phyloP scores from a whole-genome alignment of 1,139 yeast genomes.

The Insectozyma bohioensis region DNA sequence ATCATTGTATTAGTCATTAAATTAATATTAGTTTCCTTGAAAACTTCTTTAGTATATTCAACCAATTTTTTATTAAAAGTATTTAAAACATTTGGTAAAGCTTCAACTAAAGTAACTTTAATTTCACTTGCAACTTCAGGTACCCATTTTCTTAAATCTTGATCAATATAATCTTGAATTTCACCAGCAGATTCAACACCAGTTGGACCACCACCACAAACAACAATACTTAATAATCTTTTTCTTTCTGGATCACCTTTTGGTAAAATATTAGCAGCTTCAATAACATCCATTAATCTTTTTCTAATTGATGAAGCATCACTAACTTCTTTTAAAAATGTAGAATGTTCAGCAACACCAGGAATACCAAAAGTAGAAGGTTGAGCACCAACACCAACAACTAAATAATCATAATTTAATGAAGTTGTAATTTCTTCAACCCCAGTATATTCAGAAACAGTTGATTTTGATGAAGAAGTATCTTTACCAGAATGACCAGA shows the following conservation, averaged over 20 bases:
- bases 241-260: constrained; percentile 75
- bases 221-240: constrained; percentile 77
- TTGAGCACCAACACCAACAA: constrained; percentile 89
- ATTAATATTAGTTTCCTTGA: constrained; percentile 75
- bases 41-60: constrained; percentile 79
- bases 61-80: constrained; percentile 84
- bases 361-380: constrained; percentile 92
- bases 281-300: constrained; percentile 77
- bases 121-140: constrained; percentile 83
- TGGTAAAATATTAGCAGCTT: constrained; percentile 77
- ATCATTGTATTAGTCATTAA: constrained; percentile 85
- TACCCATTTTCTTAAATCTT: constrained; percentile 85
- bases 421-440: constrained; percentile 48
- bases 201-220: constrained; percentile 96
- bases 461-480: constrained; percentile 51
- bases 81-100: constrained; percentile 85
- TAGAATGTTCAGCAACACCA: constrained; percentile 85
- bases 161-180: constrained; percentile 89
- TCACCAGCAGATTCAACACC: constrained; percentile 98
- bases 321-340: constrained; percentile 81
- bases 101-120: constrained; percentile 84
- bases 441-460: constrained; percentile 38
- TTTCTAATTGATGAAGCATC: constrained; percentile 78
- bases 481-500: constrained; percentile 57
- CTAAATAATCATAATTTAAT: constrained; percentile 72